Percentiles rank a stretch among this genome's conserved stretches.
Conservation (phyloP, 2,329 filamentous ascomycete genomes). For the Pseudogymnoascus sp. region DNA sequence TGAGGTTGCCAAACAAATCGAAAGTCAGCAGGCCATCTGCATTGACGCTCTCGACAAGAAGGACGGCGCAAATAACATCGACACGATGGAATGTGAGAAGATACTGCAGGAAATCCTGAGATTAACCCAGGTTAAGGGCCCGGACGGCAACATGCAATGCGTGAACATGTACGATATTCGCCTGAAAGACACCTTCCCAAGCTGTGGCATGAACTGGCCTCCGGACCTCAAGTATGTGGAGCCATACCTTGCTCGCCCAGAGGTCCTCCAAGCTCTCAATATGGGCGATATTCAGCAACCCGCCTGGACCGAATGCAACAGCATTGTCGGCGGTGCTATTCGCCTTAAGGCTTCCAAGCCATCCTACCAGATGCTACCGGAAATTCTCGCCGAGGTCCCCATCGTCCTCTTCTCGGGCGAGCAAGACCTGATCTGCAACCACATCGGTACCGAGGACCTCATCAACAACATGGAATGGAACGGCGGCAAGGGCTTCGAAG, state of each 20-base stretch:
- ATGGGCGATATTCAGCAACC: slow-evolving; percentile 73
- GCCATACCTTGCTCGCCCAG: slow-evolving; percentile 75
- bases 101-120: slow-evolving; percentile 68
- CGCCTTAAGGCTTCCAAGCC: slow-evolving; percentile 62
- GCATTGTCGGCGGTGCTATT: slow-evolving; percentile 68
- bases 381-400: slow-evolving; percentile 67
- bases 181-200: slow-evolving; percentile 68
- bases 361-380: slow-evolving; percentile 66
- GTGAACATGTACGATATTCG: slow-evolving; percentile 97
- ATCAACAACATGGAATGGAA: slow-evolving; percentile 91
- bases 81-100: slow-evolving; percentile 63
- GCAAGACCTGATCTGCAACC: slow-evolving; percentile 94
- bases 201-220: slow-evolving; percentile 97
- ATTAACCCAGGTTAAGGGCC: slow-evolving; percentile 50
- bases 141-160: slow-evolving; percentile 50
- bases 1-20: slow-evolving; percentile 55
- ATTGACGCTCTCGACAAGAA: slow-evolving; percentile 51
- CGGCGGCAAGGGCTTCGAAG: slow-evolving; percentile 83
- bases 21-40: slow-evolving; percentile 64
- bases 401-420: slow-evolving; percentile 87
- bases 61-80: slow-evolving; percentile 54
- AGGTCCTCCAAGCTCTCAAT: slow-evolving; percentile 74
- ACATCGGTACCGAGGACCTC: slow-evolving; percentile 83
- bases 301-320: slow-evolving; percentile 87
- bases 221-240: slow-evolving; percentile 71